Conservation (phyloP, 73 alveolate genomes). For the Paramecium tetraurelia region DNA sequence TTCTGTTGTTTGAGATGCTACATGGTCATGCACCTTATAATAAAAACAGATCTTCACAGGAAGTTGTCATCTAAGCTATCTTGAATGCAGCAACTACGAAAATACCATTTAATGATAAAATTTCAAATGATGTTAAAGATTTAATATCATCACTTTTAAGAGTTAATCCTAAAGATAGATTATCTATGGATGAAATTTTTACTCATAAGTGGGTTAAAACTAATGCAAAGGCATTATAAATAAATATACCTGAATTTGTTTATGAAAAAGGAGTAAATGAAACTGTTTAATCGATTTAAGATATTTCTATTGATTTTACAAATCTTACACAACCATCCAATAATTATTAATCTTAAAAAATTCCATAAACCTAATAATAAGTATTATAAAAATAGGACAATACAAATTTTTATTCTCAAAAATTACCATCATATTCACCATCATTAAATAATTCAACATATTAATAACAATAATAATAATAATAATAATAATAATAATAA, state of each 20-base stretch:
- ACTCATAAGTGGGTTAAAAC: slow-evolving; percentile 77
- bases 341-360: background rate
- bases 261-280: slow-evolving; percentile 30
- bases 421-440: background rate
- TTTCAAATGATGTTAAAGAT: slow-evolving; percentile 72
- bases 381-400: background rate
- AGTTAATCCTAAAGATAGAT: slow-evolving; percentile 69
- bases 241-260: background rate
- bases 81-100: slow-evolving; percentile 44
- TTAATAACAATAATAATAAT: background rate
- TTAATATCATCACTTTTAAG: slow-evolving; percentile 54
- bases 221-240: background rate
- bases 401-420: background rate
- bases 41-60: slow-evolving; percentile 37
- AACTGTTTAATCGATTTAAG: slow-evolving; percentile 29
- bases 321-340: background rate
- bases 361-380: background rate
- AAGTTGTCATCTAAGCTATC: slow-evolving; percentile 61
- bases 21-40: slow-evolving; percentile 78
- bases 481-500: background rate
- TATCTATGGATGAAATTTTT: slow-evolving; percentile 68
- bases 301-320: background rate
- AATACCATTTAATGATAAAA: background rate
- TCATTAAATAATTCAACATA: background rate
- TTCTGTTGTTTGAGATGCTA: slow-evolving; percentile 65